Evolutionary conservation across 192 early-diverging fungal genomes (phyloP).

Genomic region (Coemansia nantahalensis): DNA sequence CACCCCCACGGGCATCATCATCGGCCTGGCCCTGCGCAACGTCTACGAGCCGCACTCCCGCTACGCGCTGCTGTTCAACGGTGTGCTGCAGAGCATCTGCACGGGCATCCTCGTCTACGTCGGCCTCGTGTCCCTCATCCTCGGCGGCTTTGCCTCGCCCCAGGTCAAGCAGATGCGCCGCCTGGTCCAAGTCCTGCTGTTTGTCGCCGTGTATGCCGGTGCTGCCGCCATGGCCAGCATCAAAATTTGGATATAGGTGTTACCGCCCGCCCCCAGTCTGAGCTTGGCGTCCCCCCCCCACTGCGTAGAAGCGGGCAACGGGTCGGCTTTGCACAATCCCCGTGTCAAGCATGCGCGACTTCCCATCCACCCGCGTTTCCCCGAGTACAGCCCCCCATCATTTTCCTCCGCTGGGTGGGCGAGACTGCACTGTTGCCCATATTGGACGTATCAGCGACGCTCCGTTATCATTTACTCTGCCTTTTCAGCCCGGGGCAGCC

Average conservation of each 20-base stretch:
- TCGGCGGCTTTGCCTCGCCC: conserved; percentile 58
- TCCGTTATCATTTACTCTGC: too few species aligned
- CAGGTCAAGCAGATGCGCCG: conserved; percentile 29
- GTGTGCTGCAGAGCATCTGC: conserved; percentile 69
- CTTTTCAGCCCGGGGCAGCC: too few species aligned
- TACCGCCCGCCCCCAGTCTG: too few species aligned
- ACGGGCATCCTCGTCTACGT: conserved; percentile 76
- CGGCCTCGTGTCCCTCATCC: conserved; percentile 65
- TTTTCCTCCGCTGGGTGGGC: too few species aligned
- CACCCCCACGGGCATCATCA: conserved; percentile 72
- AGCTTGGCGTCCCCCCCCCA: too few species aligned
- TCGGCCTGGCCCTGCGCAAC: conserved; percentile 68
- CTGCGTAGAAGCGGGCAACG: too few species aligned
- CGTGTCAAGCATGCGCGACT: too few species aligned
- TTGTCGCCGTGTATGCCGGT: conserved; percentile 40
- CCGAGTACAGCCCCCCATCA: too few species aligned
- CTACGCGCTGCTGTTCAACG: conserved; percentile 59
- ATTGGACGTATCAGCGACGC: too few species aligned
- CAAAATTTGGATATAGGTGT: conserved; percentile 35
- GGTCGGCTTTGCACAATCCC: too few species aligned
- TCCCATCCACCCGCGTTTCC: too few species aligned
- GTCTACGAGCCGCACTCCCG: conserved; percentile 61
- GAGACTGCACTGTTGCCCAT: too few species aligned
- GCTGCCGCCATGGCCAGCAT: conserved; percentile 40
- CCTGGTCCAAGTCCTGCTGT: conserved; percentile 16